Evolutionary conservation across 331 rosid genomes (phyloP).

Genomic region (Quercus tomentella): DNA sequence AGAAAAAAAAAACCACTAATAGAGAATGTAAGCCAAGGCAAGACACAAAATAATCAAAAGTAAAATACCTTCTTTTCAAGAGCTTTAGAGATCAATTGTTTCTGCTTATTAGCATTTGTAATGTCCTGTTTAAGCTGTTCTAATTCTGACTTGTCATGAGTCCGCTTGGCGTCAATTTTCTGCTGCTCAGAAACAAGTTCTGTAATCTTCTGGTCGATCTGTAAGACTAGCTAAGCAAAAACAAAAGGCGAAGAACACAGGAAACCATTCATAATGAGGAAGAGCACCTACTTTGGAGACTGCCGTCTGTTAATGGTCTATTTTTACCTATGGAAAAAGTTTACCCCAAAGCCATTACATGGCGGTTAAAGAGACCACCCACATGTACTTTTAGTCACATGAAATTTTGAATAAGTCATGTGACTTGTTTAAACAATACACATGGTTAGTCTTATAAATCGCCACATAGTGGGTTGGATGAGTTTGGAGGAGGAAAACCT

Average conservation of each 20-base stretch:
- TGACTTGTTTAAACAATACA: no score
- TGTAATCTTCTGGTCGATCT: constrained; percentile 78
- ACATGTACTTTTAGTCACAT: no score
- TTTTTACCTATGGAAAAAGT: no score
- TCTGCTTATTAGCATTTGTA: constrained; percentile 81
- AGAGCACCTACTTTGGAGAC: constrained; percentile 1
- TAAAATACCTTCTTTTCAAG: constrained; percentile 68
- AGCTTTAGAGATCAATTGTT: constrained; percentile 59
- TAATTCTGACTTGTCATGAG: constrained; percentile 73
- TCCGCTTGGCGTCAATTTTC: constrained; percentile 77
- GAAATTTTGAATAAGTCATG: no score
- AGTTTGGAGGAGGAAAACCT: no score
- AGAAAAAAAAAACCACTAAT: constrained; percentile 5
- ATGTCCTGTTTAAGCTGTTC: constrained; percentile 89
- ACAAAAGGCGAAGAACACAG: constrained; percentile 21
- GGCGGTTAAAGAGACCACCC: no score
- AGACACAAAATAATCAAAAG: background rate
- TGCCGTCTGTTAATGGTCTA: background rate
- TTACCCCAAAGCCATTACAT: no score
- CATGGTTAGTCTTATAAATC: no score
- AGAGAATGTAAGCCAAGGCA: background rate
- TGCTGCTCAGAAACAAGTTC: constrained; percentile 90
- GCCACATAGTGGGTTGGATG: no score
- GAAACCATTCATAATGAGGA: background rate
- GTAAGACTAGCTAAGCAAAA: constrained; percentile 70